Base-by-base conservation (phyloP, 352 stramenopile genomes). In the Elongisporangium anandrum region DNA sequence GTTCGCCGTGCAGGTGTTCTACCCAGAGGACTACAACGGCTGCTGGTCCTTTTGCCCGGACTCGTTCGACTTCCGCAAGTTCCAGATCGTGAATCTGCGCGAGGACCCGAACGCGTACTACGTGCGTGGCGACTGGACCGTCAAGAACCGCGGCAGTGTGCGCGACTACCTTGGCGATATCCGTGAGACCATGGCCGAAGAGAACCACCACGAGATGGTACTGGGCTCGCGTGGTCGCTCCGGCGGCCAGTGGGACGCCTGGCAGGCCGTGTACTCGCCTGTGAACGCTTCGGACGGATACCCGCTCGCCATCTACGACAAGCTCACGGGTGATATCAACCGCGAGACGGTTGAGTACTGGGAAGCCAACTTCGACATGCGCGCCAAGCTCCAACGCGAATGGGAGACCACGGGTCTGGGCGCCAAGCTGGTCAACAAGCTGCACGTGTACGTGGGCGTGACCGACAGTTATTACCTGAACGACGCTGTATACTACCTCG, bases 41-140 rank as follows among this genome's bases (percentile, higher is more conserved):
- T 90, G 81, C 73, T 90, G 79, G 80, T 84, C 78, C n/a, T 90
- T 90, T 61, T 90, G 80, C 26, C 80, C 80, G 0, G 80, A 90
- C 52, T 79, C 81, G 39, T 90, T 88, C 54, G 81, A 90, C 59
- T 90, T 90, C 54, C 81, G 67, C 52, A 80, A 83, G 8, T 90
- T 90, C 64, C 81, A 90, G 57, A 77, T 88, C 55, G 81, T 90
- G 20, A 70, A 90, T 48, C 52, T 90, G 16, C 66, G 87, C 8
- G 64, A 77, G 2, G 79, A 90, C 65, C 59, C 66, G 19, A 90
- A 88, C 57, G 81, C 81, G 17, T 90, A 90, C 75, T 88, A 87
- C 54, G 68, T 72, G 52, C 66, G 72, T 1, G 78, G 75, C 4
- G 81, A 88, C 66, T 90, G 81, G 81, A 90, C 79, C n/a, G 65